Evolutionary conservation across 1,139 yeast genomes (phyloP), one percentile per base, ranked within the genome.

Genomic region (Taphrina confusa): DNA sequence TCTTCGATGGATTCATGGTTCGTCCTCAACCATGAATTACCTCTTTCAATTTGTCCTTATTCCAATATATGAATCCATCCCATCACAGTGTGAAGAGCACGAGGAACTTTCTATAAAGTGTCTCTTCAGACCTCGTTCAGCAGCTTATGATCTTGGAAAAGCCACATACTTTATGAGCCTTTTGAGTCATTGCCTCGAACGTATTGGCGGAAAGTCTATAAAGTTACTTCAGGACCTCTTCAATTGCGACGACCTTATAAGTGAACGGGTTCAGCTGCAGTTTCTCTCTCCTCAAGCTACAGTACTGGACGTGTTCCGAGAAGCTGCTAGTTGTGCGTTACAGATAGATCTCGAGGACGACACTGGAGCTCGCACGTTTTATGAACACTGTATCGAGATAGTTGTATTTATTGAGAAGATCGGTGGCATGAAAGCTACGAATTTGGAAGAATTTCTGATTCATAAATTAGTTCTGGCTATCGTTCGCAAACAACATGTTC

Each of bases 351-450:
- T 42, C 11, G 16, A 42, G 11, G 47, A 42, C 25, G 20, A 12
- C 25, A 14, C 47, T 12, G 11, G n/a, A 18, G 33, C 31, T 9
- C 30, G 33, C 6, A 31, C 16, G 14, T 25, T 25, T 27, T 42
- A 42, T 6, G 47, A 42, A 25, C 47, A 42, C 20, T 42, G 47
- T 42, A 23, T 42, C 16, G 31, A 42, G 31, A 42, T 42, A 8
- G 14, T 23, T 4, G 14, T 11, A 11, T 12, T 14, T 2, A 12
- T 42, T 12, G 18, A 14, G 3, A 11, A 23, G 12, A 23, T 14
- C 5, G 20, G 3, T 27, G 47, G 5, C 5, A 11, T 11, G 14
- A 11, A 42, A 18, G 16, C 25, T 18, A 31, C n/a, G 12, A 11
- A 5, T 8, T 14, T 42, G 16, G 47, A 45, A 14, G 14, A 12